A percentile compares a stretch with the other conserved stretches of the same genome.
Conservation (phyloP, 2,329 filamentous ascomycete species). For the Diaporthe caulivora region DNA sequence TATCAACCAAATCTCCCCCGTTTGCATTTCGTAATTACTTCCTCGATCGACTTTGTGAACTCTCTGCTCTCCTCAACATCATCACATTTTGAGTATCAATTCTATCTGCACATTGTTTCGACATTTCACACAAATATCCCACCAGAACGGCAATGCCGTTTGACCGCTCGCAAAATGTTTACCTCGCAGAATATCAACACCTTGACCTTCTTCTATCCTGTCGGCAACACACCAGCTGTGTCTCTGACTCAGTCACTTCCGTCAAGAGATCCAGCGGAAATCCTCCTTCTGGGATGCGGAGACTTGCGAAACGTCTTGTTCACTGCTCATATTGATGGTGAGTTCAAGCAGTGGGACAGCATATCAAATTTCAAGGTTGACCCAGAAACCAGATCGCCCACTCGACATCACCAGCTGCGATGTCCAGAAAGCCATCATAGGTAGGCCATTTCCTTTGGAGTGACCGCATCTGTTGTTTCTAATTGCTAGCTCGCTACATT, state of each 20-base stretch:
- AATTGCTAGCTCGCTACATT: background rate
- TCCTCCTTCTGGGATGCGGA: background rate
- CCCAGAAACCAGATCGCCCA: background rate
- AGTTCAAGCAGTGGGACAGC: background rate
- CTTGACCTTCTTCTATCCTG: background rate
- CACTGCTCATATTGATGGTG: background rate
- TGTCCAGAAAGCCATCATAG: background rate
- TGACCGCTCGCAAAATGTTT: background rate
- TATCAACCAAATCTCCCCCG: background rate
- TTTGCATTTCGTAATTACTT: background rate
- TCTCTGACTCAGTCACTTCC: background rate
- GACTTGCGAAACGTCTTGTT: background rate
- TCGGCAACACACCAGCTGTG: background rate
- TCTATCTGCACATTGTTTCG: background rate
- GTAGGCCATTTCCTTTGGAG: background rate
- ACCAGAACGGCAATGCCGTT: background rate
- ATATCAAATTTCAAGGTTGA: background rate
- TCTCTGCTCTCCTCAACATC: background rate
- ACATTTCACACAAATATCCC: background rate
- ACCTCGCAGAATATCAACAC: background rate
- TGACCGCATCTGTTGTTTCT: background rate
- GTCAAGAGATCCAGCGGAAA: background rate
- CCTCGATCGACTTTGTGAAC: background rate
- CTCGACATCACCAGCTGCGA: slow-evolving; percentile 7
- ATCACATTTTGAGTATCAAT: background rate